Percentiles rank a stretch among this genome's conserved stretches.
Conservation (phyloP, 192 early-diverging fungal genomes). For the Backusella mclennaniae region DNA sequence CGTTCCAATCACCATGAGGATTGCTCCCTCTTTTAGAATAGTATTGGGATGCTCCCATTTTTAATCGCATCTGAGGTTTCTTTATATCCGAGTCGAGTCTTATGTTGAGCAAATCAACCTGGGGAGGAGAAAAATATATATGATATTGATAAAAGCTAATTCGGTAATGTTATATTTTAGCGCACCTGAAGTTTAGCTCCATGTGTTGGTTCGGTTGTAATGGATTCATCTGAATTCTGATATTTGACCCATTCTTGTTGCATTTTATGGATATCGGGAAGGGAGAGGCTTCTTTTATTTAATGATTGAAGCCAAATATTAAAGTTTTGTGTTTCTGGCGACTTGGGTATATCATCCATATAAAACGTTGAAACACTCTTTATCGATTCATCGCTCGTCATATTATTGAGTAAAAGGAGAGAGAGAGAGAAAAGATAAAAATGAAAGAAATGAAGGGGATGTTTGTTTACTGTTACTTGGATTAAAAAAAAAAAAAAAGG, state of each 20-base stretch:
- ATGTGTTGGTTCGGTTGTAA: slow-evolving; percentile 2
- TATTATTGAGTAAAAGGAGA: not conserved
- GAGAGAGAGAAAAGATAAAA: not conserved
- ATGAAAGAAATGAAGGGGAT: not conserved
- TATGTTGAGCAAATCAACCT: slow-evolving; percentile 30
- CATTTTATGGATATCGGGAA: slow-evolving; percentile 23
- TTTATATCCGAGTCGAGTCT: slow-evolving; percentile 3
- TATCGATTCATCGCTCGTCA: not conserved
- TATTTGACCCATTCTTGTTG: slow-evolving; percentile 13
- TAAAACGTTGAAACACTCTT: not conserved
- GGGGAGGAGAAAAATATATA: not conserved
- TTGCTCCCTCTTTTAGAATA: slow-evolving; percentile 39
- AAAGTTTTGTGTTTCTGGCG: not conserved
- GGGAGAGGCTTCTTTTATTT: slow-evolving; percentile 16
- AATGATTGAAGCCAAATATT: not conserved
- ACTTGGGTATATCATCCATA: not conserved
- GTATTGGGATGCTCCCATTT: slow-evolving; percentile 28
- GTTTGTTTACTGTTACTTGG: not conserved
- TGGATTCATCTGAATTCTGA: slow-evolving; percentile 9
- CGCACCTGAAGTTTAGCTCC: not conserved
- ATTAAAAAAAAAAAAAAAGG: too few species aligned
- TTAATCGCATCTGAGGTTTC: slow-evolving; percentile 19
- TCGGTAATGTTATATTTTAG: not conserved
- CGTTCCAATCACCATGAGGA: slow-evolving; percentile 66
- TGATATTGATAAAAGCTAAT: not conserved